phyloP scores from a whole-genome alignment of 2,329 filamentous ascomycete genomes.

The Myotisia sp. region DNA sequence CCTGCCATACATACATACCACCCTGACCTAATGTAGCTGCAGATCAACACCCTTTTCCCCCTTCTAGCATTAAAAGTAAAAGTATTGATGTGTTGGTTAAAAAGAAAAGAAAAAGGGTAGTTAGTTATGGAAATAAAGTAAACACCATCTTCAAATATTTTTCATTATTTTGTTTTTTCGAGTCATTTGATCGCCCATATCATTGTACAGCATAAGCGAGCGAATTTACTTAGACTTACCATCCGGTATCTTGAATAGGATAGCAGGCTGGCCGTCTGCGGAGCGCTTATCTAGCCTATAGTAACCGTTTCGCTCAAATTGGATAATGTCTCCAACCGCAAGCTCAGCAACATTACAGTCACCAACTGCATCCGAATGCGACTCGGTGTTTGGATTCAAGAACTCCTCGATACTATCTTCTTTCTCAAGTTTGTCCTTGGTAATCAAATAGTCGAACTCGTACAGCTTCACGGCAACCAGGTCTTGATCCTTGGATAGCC shows the following conservation, averaged over 20 bases:
- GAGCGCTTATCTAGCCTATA: constrained; percentile 64
- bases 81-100: too few relatives aligned
- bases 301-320: constrained; percentile 87
- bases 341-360: constrained; percentile 67
- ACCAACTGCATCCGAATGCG: constrained; percentile 58
- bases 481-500: constrained; percentile 66
- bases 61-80: too few relatives aligned
- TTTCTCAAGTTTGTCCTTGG: constrained; percentile 84
- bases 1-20: too few relatives aligned
- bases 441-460: constrained; percentile 90
- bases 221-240: constrained; percentile 33
- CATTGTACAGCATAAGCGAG: too few relatives aligned
- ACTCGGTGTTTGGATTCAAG: constrained; percentile 61
- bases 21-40: too few relatives aligned
- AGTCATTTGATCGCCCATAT: too few relatives aligned
- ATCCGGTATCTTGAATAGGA: constrained; percentile 58
- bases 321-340: constrained; percentile 81
- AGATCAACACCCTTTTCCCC: too few relatives aligned
- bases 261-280: constrained; percentile 43
- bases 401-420: constrained; percentile 76
- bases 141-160: too few relatives aligned
- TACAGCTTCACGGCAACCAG: constrained; percentile 73
- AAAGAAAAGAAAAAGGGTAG: too few relatives aligned
- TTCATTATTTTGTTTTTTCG: too few relatives aligned
- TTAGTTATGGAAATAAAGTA: too few relatives aligned